phyloP scores from a whole-genome alignment of 768 basidiomycete genomes.

The Hericium coralloides region DNA sequence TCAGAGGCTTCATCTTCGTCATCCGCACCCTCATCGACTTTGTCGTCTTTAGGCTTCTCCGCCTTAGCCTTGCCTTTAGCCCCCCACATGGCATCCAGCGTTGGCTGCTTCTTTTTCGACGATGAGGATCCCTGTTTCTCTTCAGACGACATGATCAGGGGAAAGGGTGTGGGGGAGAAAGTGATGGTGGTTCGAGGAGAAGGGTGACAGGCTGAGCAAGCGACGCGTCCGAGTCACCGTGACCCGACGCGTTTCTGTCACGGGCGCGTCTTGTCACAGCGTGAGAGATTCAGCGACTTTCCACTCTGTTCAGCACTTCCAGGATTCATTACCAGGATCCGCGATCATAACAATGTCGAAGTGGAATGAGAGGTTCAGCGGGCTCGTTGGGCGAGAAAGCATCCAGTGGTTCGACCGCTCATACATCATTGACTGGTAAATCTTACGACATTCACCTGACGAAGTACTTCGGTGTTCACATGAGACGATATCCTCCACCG shows the following conservation, averaged over 20 bases:
- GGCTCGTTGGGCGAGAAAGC: not conserved
- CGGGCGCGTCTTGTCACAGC: conserved; percentile 5
- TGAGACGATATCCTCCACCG: conserved; percentile 2
- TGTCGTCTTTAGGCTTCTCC: conserved; percentile 1
- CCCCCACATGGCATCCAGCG: conserved; percentile 4
- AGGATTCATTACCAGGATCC: not conserved
- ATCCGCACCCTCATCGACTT: conserved; percentile 1
- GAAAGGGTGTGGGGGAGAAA: not conserved
- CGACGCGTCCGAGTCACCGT: not conserved
- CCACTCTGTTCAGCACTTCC: not conserved
- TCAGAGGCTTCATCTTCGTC: conserved; percentile 17
- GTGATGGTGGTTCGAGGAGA: not conserved
- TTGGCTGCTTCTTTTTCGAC: conserved; percentile 10
- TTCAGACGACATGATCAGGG: conserved; percentile 3
- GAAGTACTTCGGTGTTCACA: conserved; percentile 17
- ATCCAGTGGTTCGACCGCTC: conserved; percentile 26
- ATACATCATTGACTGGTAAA: conserved; percentile 49
- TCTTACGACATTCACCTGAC: not conserved
- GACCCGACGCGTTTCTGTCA: conserved; percentile 1
- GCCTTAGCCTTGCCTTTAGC: conserved; percentile 3
- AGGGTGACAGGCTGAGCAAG: not conserved
- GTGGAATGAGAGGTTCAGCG: not conserved
- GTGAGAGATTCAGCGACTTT: not conserved
- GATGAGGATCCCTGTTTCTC: not conserved
- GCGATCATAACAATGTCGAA: not conserved